Base-by-base conservation (phyloP, 208 protist genomes). In the Naegleria lovaniensis region DNA sequence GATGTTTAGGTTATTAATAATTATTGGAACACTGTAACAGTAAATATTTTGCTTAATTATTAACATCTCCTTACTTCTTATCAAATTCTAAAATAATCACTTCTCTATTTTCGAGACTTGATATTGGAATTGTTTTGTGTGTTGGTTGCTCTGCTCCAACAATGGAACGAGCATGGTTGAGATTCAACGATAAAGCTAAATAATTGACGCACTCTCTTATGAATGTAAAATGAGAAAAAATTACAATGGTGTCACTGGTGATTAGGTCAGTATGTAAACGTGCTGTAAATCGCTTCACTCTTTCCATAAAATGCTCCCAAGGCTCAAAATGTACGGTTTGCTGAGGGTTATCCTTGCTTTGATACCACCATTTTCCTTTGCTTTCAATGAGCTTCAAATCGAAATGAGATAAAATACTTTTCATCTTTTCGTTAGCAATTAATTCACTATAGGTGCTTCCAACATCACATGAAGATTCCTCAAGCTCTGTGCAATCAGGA, bases 401-500 rank as follows among this genome's bases (percentile, higher is more conserved):
- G 36, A 79, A 79, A 79, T 79, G 7, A 33, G 19, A 36, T 33
- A 79, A 36, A 36, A 79, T 13, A 79, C 2, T 0, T 1, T 79
- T 79, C 29, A 79, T 13, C 29, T 79, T 79, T 79, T 9, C 16
- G 36, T 79, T 79, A 0, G 16, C 13, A 16, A 75, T n/a, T 33
- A 79, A 79, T 79, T 79, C 67, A 11, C n/a, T 6, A 79, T 36
- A 79, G 6, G 67, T 79, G 5, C 25, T 36, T 79, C 67, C 67
- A 29, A 79, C 67, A 36, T 79, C 67, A 79, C 67, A 79, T 36
- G 25, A 36, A 36, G 29, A 36, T 79, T 79, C 67, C 9, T 79
- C 67, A 11, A 79, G n/a, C 36, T 79, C 67, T 79, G 67, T 79
- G n/a, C 67, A 79, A 79, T 79, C 67, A 36, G 67, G 67, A 79